phyloP scores from a whole-genome alignment of 768 basidiomycete species.

The Russula emetica region DNA sequence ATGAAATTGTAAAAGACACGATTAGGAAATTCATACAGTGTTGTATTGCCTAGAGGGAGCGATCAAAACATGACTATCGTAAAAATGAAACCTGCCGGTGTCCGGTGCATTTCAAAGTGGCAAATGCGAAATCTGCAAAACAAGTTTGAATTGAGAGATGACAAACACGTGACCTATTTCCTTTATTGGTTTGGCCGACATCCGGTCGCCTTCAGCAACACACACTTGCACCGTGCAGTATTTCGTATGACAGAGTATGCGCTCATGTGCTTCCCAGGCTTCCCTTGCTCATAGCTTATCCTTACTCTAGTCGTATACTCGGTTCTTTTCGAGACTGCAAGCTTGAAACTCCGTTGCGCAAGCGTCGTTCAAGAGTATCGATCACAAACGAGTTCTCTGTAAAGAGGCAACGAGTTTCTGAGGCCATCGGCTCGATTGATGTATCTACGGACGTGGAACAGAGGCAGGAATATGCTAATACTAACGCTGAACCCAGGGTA shows the following conservation, averaged over 20 bases:
- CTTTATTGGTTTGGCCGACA: neutral
- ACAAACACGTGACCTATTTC: constrained; percentile 2
- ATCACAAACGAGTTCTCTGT: constrained; percentile 29
- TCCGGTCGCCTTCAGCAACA: neutral
- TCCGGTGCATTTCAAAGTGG: too few species aligned
- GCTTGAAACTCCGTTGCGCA: constrained; percentile 26
- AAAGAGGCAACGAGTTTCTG: constrained; percentile 27
- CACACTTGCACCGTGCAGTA: neutral
- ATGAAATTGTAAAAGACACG: neutral
- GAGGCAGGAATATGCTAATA: constrained; percentile 24
- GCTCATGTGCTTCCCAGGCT: neutral
- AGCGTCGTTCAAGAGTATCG: constrained; percentile 26
- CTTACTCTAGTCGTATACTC: constrained; percentile 16
- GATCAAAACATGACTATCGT: neutral
- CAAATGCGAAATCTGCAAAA: too few species aligned
- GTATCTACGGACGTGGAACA: constrained; percentile 13
- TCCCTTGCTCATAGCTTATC: neutral
- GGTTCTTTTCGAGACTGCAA: constrained; percentile 25
- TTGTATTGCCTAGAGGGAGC: neutral
- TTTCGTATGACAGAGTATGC: constrained; percentile 20
- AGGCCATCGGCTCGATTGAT: constrained; percentile 21
- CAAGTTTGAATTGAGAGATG: neutral
- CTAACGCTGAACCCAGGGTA: constrained; percentile 26
- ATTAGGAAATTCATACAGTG: neutral
- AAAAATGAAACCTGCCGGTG: neutral